Conservation (phyloP, 768 basidiomycete species). For the Lactifluus hygrophoroides region DNA sequence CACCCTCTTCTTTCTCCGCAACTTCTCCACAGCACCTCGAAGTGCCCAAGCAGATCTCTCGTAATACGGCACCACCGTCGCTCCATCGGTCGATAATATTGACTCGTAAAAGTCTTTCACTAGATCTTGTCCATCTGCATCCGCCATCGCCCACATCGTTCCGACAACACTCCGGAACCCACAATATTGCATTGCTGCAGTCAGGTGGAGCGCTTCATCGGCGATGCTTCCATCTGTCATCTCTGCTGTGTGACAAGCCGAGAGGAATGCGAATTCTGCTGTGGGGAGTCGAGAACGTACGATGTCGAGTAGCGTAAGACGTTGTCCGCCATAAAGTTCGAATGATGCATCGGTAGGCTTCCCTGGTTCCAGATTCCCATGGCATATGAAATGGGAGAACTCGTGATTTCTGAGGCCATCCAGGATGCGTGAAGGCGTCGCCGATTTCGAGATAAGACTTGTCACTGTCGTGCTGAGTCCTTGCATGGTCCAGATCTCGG, state of each 20-base stretch:
- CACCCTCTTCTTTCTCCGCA: neutral
- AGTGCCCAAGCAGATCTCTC: neutral
- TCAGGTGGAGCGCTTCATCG: constrained; percentile 3
- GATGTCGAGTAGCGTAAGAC: neutral
- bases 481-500: neutral
- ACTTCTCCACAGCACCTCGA: neutral
- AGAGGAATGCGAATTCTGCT: constrained; percentile 2
- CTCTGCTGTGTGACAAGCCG: constrained; percentile 6
- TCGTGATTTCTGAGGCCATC: neutral
- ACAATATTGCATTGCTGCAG: constrained; percentile 7
- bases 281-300: neutral
- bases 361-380: neutral
- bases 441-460: neutral
- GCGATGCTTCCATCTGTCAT: neutral
- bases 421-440: neutral
- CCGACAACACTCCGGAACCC: constrained; percentile 8
- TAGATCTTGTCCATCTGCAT: constrained; percentile 2
- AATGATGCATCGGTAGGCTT: neutral
- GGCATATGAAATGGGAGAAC: neutral
- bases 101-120: neutral
- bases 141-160: constrained; percentile 8
- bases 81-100: neutral
- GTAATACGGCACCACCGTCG: neutral
- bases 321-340: neutral
- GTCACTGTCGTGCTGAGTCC: neutral